Base-by-base conservation (phyloP, 2,329 filamentous ascomycete genomes). In the Parasarocladium wereldwijsianum region DNA sequence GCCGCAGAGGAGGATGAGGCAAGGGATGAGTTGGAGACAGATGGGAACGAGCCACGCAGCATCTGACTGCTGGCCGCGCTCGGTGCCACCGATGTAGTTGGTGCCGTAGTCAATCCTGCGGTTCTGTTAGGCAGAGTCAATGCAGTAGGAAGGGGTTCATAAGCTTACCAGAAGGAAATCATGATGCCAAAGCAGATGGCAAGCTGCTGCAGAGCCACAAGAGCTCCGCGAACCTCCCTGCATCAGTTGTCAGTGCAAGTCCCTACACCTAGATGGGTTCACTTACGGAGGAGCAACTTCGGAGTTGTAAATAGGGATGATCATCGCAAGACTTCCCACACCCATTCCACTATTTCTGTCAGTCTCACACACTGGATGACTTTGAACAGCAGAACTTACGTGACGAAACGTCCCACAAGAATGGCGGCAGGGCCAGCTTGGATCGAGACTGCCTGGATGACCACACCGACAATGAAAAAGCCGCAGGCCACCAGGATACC, bases 1-100 rank as follows among this genome's bases (percentile, higher is more conserved):
- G 21, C 80, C 79, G 8, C 65, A 41, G 17, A 76, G 69, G 2
- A 87, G 64, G 4, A 83, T 40, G 2, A 74, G 40, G 1, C 76
- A 78, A 0, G 79, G 79, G 0, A 63, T 59, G 4, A 85, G 60
- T 42, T 87, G 81, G 1, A 86, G 58, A 39, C 69, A 75, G 29
- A 83, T 70, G 0, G 81, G 81, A 0, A 81, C 54, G 0, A 82
- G 62, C 81, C 81, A 90, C 0, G 81, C 74, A 0, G 72, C 70
- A 39, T 83, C 64, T 9, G 60, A 62, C 49, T 86, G 75, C 2
- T 39, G 40, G 1, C 49, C 57, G 42, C 50, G 35, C 0, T 31
- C 27, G 3, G 57, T 62, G 35, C 47, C 79, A 1, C 75, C 74
- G 26, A 79, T 78, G 44, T 64, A 75, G 44, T 79, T 76, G 26